These are phyloP conservation scores for Exophiala lecanii-corni DNA, from an alignment of 2,329 filamentous ascomycete genomes.

Conservation along the genomic window DNA sequence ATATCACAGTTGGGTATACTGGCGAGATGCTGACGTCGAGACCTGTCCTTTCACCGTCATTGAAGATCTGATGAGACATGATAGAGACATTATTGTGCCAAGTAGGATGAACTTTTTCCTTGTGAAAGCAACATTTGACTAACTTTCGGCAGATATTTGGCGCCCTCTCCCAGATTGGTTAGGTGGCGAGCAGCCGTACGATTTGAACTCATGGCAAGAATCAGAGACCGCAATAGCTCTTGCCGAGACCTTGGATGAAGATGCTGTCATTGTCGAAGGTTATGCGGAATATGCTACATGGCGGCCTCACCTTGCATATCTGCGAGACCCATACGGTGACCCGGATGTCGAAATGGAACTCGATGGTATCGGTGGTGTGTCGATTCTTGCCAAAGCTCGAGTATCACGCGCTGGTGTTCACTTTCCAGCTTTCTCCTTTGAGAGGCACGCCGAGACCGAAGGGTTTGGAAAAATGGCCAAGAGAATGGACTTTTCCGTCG, in stretches of 20 bases:
- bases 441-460: slow-evolving; percentile 97
- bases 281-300: slow-evolving; percentile 99
- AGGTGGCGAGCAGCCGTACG: slow-evolving; percentile 95
- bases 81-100: slow-evolving; percentile 97
- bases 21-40: slow-evolving; percentile 97
- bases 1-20: slow-evolving; percentile 98
- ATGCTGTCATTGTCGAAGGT: slow-evolving; percentile 96
- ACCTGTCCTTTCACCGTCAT: slow-evolving; percentile 95
- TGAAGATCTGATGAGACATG: slow-evolving; percentile 96
- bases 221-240: slow-evolving; percentile 92
- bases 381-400: slow-evolving; percentile 90
- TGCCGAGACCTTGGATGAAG: slow-evolving; percentile 91
- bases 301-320: slow-evolving; percentile 92
- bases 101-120: slow-evolving; percentile 60
- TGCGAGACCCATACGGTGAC: slow-evolving; percentile 93
- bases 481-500: slow-evolving; percentile 90
- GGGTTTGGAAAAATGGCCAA: slow-evolving; percentile 99
- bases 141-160: slow-evolving; percentile 74
- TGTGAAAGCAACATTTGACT: slow-evolving; percentile 1
- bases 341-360: slow-evolving; percentile 99
- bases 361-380: slow-evolving; percentile 86
- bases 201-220: slow-evolving; percentile 98
- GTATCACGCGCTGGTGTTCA: slow-evolving; percentile 94
- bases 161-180: slow-evolving; percentile 98
- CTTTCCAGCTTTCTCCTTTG: slow-evolving; percentile 97